A percentile compares a stretch with the other conserved stretches of the same genome.
phyloP scores from a whole-genome alignment of 495 filamentous ascomycete genomes.

The Penicillium flavigenum region DNA sequence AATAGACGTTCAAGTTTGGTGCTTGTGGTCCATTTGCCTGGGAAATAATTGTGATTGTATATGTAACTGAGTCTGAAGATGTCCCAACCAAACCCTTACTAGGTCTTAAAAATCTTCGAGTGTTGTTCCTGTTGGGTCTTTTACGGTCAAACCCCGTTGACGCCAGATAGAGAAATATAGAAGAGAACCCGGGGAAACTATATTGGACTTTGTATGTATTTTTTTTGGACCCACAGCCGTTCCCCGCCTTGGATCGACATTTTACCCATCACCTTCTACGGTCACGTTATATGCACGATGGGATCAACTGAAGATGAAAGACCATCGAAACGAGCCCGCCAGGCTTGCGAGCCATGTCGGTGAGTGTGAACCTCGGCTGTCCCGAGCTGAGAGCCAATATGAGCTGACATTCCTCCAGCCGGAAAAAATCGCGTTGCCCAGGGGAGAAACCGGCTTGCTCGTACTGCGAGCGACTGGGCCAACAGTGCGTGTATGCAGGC shows the following conservation, averaged over 20 bases:
- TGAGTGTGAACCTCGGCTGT: constrained; percentile 16
- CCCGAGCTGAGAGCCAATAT: not conserved
- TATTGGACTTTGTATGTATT: not conserved
- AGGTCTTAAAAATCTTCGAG: not conserved
- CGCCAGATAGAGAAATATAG: not conserved
- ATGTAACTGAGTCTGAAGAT: not conserved
- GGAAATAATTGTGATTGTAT: not conserved
- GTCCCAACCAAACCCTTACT: not conserved
- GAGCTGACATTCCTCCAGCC: constrained; percentile 20
- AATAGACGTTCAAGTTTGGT: not conserved
- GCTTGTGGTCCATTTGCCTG: not conserved
- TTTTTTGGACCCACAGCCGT: not conserved
- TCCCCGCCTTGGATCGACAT: not conserved
- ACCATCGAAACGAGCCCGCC: constrained; percentile 40
- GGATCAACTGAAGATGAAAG: constrained; percentile 25
- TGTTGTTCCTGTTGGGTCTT: not conserved
- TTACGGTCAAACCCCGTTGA: not conserved
- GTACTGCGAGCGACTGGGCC: constrained; percentile 40
- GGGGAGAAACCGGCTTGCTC: constrained; percentile 46
- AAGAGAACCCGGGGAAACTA: not conserved
- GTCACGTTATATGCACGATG: not conserved
- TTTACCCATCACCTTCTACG: not conserved
- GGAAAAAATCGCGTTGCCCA: constrained; percentile 46
- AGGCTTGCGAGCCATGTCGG: constrained; percentile 47
- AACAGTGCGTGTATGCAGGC: constrained; percentile 38